Evolutionary conservation across 495 filamentous ascomycete genomes (phyloP), one percentile per base, ranked within the genome.

Genomic region (Neurospora sp.): DNA sequence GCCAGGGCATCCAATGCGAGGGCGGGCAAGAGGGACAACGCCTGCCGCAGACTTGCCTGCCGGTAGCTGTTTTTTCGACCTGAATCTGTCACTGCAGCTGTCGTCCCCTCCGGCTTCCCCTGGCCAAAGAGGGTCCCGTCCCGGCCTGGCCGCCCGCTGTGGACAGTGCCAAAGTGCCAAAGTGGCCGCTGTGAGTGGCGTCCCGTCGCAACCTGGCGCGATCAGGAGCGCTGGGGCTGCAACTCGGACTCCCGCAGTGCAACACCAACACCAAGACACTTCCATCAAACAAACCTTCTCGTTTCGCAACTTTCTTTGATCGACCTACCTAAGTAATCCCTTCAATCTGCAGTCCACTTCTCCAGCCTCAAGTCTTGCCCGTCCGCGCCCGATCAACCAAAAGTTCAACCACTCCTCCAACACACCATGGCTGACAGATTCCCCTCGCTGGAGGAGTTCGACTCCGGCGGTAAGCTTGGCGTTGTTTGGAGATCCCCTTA

Each of bases 401-500:
- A 17, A 35, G 27, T 0, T 35, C 53, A 61, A 37, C 14, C 16
- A 31, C 53, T 17, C 27, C 53, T 17, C 53, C 53, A 53, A 22
- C 53, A 65, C 78, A 79, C 79, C 68, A 99, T 99, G 96, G 95
- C 96, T 27, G 94, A 98, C 84, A 87, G 94, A 79, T 99, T 99
- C 83, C 96, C 96, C 70, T 96, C 96, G 27, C 84, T 99, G 79
- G 96, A 99, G 81, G 96, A 98, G 80, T 94, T 98, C 82, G 92
- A 95, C 78, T 93, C 91, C 71, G 95, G 95, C 89, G 88, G 86
- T 91, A 85, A 81, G 81, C 77, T 59, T 31, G 31, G 4, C 40
- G 40, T 48, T 14, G n/a, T 70, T 68, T 22, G 27, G 69, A 71
- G 69, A 61, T 71, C 38, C 59, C 72, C 27, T 73, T 70, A 38